These are phyloP conservation scores for Kwoniella sp. DNA, from an alignment of 768 basidiomycete genomes.

Conservation along the genomic window DNA sequence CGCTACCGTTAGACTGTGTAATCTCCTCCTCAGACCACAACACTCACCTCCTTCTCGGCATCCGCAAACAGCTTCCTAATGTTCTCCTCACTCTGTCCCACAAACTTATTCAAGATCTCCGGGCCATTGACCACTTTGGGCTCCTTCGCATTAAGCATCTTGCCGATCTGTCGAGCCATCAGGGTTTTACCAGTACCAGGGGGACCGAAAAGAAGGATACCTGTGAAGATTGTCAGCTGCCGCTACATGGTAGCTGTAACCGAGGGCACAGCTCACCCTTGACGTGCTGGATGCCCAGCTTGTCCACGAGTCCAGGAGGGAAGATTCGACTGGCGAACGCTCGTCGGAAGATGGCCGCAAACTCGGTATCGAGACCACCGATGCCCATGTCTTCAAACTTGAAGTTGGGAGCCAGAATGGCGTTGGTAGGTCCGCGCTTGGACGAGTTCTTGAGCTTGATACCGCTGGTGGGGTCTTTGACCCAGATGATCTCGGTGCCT, in stretches of 20 bases:
- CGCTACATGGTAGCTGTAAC: background rate
- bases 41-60: constrained; percentile 85
- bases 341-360: constrained; percentile 92
- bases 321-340: constrained; percentile 99
- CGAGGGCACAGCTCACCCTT: constrained; percentile 61
- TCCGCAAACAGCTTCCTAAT: constrained; percentile 96
- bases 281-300: constrained; percentile 95
- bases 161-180: constrained; percentile 96
- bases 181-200: constrained; percentile 98
- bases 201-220: constrained; percentile 90
- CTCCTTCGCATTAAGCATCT: constrained; percentile 96
- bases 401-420: constrained; percentile 95
- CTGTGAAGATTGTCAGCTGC: constrained; percentile 50
- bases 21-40: constrained; percentile 2
- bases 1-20: background rate
- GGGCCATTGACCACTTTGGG: constrained; percentile 98
- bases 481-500: constrained; percentile 82
- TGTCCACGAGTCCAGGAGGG: constrained; percentile 91
- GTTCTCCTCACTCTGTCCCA: constrained; percentile 96
- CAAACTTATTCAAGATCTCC: constrained; percentile 93
- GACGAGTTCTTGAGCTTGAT: constrained; percentile 90
- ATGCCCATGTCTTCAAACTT: constrained; percentile 99
- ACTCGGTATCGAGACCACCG: constrained; percentile 92
- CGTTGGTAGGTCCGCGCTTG: constrained; percentile 85
- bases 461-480: constrained; percentile 72